Percentiles rank a stretch among this genome's conserved stretches.
Evolutionary conservation across 2,329 filamentous ascomycete species (phyloP).

Genomic region (Raffaelea albimanens): DNA sequence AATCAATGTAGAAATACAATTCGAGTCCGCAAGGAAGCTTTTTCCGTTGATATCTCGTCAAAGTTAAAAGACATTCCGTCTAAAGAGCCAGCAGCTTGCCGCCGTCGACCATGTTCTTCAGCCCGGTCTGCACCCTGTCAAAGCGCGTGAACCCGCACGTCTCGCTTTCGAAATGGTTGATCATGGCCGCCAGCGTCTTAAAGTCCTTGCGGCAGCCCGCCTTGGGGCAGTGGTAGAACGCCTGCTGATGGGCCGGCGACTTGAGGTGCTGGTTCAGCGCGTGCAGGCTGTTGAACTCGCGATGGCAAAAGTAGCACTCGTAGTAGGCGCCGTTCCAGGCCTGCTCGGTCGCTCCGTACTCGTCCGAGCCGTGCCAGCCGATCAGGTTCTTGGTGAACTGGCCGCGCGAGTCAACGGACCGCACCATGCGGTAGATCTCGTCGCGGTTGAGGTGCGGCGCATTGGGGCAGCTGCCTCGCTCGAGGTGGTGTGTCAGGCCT

Average conservation of each 20-base stretch:
- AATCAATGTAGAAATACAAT: too few relatives aligned
- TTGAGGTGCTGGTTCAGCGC: conserved; percentile 43
- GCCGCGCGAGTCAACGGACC: conserved; percentile 33
- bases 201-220: conserved; percentile 25
- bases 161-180: conserved; percentile 36
- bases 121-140: conserved; percentile 21
- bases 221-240: conserved; percentile 31
- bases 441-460: conserved; percentile 37
- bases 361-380: conserved; percentile 27
- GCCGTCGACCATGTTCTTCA: conserved; percentile 14
- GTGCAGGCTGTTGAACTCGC: conserved; percentile 23
- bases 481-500: conserved; percentile 47
- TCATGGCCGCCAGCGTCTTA: conserved; percentile 25
- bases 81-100: conserved; percentile 4
- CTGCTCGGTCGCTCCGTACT: conserved; percentile 26
- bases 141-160: conserved; percentile 29
- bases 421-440: conserved; percentile 34
- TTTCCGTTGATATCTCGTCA: not conserved
- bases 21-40: too few relatives aligned
- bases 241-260: conserved; percentile 35
- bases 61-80: not conserved
- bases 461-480: conserved; percentile 39
- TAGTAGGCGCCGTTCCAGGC: conserved; percentile 36
- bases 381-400: conserved; percentile 42
- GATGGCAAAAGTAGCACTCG: conserved; percentile 46